Evolutionary conservation across 208 protist species (phyloP).

Genomic region (Porcisia hertigi): DNA sequence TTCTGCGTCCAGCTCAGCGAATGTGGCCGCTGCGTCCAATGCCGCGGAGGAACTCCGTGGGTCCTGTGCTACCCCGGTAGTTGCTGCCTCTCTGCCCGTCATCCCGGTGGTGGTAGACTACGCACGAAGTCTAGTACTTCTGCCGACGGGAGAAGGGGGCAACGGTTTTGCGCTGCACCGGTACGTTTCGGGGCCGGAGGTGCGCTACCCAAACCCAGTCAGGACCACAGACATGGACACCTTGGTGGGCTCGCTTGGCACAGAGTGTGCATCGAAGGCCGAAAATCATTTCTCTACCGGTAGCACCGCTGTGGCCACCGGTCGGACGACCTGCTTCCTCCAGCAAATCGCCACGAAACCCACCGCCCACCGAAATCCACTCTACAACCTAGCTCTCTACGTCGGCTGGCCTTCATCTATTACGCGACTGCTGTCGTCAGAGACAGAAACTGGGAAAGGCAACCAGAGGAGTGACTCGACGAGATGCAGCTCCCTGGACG

Average conservation of each 20-base stretch:
- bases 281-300: background rate
- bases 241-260: background rate
- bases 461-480: background rate
- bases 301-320: slow-evolving; percentile 1
- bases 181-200: slow-evolving; percentile 36
- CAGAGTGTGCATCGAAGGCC: background rate
- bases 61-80: background rate
- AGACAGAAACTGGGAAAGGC: background rate
- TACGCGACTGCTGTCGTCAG: slow-evolving; percentile 8
- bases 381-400: slow-evolving; percentile 48
- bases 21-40: background rate
- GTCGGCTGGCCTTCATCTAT: slow-evolving; percentile 24
- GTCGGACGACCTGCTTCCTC: slow-evolving; percentile 22
- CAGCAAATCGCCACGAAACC: slow-evolving; percentile 36
- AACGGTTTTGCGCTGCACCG: slow-evolving; percentile 51
- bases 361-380: slow-evolving; percentile 45
- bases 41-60: background rate
- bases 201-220: background rate
- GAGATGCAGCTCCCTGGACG: background rate
- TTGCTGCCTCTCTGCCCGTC: slow-evolving; percentile 5
- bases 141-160: slow-evolving; percentile 22
- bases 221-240: background rate
- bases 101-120: slow-evolving; percentile 50
- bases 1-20: background rate
- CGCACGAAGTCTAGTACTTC: slow-evolving; percentile 37